phyloP scores from a whole-genome alignment of 2,329 filamentous ascomycete species.

The Penicillium psychrosexuale region DNA sequence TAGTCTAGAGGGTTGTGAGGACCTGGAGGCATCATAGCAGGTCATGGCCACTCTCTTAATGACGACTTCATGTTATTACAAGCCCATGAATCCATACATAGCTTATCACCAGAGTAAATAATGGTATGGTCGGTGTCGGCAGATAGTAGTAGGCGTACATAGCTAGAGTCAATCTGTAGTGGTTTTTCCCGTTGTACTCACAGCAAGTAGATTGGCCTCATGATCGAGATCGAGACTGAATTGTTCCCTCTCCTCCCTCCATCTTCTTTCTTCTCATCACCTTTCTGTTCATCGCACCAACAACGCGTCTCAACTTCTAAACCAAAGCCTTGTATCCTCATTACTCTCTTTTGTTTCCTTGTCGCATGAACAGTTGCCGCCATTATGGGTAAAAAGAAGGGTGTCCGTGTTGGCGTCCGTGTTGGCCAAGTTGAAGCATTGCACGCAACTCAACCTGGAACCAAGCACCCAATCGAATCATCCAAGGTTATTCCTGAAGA shows the following conservation, averaged over 20 bases:
- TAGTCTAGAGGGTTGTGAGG: neutral
- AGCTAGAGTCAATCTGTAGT: neutral
- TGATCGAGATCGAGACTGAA: neutral
- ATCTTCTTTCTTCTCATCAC: neutral
- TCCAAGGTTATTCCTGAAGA: neutral
- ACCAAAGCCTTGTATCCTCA: neutral
- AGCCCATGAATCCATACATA: neutral
- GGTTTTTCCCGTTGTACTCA: neutral
- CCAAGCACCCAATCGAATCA: neutral
- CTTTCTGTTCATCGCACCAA: neutral
- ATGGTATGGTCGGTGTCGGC: no score
- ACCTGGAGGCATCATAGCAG: no score
- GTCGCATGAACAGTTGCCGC: neutral
- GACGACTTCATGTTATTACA: no score
- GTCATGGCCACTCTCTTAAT: no score
- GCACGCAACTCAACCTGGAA: neutral
- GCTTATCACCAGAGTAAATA: neutral
- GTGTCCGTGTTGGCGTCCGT: neutral
- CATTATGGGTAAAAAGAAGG: neutral
- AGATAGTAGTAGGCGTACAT: neutral
- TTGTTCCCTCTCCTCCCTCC: neutral
- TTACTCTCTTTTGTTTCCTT: no score
- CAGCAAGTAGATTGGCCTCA: neutral
- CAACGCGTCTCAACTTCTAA: neutral
- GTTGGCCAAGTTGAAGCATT: neutral